A percentile compares a stretch with the other conserved stretches of the same genome.
Conservation (phyloP, 352 stramenopile genomes). For the Peronospora destructor region DNA sequence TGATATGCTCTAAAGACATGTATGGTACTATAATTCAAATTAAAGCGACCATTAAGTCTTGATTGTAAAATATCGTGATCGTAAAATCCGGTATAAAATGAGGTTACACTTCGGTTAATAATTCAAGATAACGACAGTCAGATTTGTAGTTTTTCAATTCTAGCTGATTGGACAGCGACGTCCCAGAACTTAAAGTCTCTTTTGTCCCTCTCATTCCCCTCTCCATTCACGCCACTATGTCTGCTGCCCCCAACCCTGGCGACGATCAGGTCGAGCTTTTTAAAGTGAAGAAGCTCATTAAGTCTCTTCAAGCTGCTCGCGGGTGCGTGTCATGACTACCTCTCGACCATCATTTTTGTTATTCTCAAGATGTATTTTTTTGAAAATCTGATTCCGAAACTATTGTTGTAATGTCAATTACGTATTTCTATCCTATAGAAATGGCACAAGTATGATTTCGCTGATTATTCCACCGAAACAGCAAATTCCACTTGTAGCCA, state of each 20-base stretch:
- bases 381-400: not conserved
- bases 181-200: not conserved
- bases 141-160: conserved; percentile 2
- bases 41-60: too few species aligned
- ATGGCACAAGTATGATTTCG: conserved; percentile 99
- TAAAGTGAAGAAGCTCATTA: conserved; percentile 99
- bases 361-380: too few species aligned
- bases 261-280: conserved; percentile 98
- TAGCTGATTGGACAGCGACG: conserved; percentile 22
- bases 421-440: conserved; percentile 42
- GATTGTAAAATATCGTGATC: too few species aligned
- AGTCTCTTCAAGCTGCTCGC: conserved; percentile 89
- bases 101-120: too few species aligned
- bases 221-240: conserved; percentile 10
- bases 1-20: conserved; percentile 35
- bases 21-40: too few species aligned
- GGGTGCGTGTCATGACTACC: conserved; percentile 71
- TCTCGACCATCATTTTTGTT: too few species aligned
- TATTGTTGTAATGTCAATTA: too few species aligned
- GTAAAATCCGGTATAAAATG: too few species aligned
- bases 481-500: conserved; percentile 95
- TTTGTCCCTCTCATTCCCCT: not conserved
- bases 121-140: not conserved
- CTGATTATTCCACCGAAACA: conserved; percentile 98
- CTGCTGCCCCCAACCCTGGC: conserved; percentile 27